These are phyloP conservation scores for Cercophora samala DNA, from an alignment of 495 filamentous ascomycete genomes.

Conservation along the genomic window DNA sequence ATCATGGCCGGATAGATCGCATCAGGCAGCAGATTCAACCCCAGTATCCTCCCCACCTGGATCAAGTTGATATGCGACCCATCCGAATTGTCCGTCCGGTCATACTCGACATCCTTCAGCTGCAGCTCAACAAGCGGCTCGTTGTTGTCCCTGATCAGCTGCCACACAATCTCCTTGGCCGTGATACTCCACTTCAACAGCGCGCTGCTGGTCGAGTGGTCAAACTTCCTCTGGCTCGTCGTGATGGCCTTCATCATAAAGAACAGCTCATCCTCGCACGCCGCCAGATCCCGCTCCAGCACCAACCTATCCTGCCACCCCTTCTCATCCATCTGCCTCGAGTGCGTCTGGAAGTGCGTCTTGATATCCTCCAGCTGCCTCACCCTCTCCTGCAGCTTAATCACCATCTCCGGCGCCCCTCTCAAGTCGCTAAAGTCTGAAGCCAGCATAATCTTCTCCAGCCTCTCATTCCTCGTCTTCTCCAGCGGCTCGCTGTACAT, in stretches of 20 bases:
- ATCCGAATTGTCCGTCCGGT: conserved; percentile 92
- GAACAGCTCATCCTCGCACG: conserved; percentile 95
- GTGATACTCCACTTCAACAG: conserved; percentile 85
- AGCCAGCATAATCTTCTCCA: conserved; percentile 99
- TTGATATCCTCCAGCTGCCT: conserved; percentile 96
- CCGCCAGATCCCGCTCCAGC: conserved; percentile 82
- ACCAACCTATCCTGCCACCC: conserved; percentile 86
- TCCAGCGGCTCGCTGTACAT: conserved; percentile 94
- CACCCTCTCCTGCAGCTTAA: conserved; percentile 84
- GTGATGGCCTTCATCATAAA: conserved; percentile 99
- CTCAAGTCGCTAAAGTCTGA: conserved; percentile 98
- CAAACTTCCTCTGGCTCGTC: conserved; percentile 82
- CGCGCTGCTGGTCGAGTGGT: conserved; percentile 71
- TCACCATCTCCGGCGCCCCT: conserved; percentile 91
- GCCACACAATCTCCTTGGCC: conserved; percentile 92
- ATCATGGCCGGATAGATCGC: conserved; percentile 96
- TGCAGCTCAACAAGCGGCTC: conserved; percentile 94
- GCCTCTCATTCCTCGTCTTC: conserved; percentile 85
- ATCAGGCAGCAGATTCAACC: conserved; percentile 82
- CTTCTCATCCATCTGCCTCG: conserved; percentile 78
- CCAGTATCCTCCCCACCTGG: conserved; percentile 76
- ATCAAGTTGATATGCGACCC: conserved; percentile 92
- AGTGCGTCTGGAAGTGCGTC: conserved; percentile 88
- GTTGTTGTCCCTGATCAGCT: conserved; percentile 78
- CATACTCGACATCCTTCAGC: conserved; percentile 81